Conservation (phyloP, 2,329 filamentous ascomycete species). For the Blastomyces silverae region DNA sequence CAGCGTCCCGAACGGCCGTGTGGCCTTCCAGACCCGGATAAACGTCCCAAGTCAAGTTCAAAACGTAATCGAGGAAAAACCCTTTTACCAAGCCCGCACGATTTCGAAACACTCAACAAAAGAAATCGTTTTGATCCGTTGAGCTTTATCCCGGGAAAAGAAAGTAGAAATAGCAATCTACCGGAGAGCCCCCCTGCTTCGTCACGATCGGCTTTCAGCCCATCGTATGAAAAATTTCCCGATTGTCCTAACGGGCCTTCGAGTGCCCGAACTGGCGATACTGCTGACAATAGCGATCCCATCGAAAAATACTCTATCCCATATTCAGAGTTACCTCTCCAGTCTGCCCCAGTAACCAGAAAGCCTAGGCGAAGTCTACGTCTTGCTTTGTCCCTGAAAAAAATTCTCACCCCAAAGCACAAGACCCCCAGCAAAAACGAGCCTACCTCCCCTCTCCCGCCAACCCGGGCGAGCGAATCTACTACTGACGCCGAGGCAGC, state of each 20-base stretch:
- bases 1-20: neutral
- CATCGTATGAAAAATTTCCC: neutral
- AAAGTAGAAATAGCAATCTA: conserved; percentile 2
- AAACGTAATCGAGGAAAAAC: neutral
- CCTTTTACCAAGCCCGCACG: conserved; percentile 15
- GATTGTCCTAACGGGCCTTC: neutral
- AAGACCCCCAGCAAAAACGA: conserved; percentile 13
- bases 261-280: neutral
- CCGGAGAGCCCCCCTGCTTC: neutral
- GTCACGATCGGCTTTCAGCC: neutral
- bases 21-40: neutral
- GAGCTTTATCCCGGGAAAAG: conserved; percentile 19
- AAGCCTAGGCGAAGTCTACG: conserved; percentile 16
- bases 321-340: conserved; percentile 12
- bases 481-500: neutral
- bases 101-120: conserved; percentile 20
- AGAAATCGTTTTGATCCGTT: conserved; percentile 19
- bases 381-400: conserved; percentile 18
- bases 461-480: neutral
- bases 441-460: conserved; percentile 1
- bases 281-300: neutral
- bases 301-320: conserved; percentile 9
- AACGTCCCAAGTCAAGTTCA: neutral
- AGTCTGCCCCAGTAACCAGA: conserved; percentile 7
- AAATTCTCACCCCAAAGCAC: conserved; percentile 16